Evolutionary conservation across 1,284 basidiomycete genomes (phyloP), one percentile per base, ranked within the genome.

Genomic region (Hemileia vastatrix): DNA sequence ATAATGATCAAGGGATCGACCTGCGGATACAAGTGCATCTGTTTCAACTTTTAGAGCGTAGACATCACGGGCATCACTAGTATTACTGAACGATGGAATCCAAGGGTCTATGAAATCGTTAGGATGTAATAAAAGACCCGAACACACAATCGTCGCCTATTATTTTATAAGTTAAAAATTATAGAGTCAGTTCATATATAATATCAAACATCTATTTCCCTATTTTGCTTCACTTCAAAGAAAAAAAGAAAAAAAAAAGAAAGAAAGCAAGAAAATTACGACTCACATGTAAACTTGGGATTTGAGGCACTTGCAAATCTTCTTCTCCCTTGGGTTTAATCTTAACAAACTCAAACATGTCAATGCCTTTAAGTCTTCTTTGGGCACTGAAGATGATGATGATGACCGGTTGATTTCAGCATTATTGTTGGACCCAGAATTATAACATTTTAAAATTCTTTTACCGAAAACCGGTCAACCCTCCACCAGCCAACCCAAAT

Each of bases 311-410:
- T 15, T 63, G 45, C 5, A 13, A n/a, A 55, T 63, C 53, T 1
- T 47, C 6, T 40, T 51, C 54, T n/a, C 33, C 78, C 4, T 69
- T 77, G 18, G 79, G 71, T 63, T 78, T 76, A 56, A 78, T 69
- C 53, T 75, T 71, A 45, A 79, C 76, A 64, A 81, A 81, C 19
- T 76, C 72, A 67, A 81, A 80, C 58, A 79, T 76, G 24, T 79
- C 78, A 3, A 82, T 78, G 6, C 80, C 81, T 58, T 76, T 77
- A 77, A 80, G 79, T 54, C 80, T 72, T 53, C 78, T 76, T n/a
- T 79, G 71, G 0, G 81, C 80, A 18, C 81, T 69, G 51, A 76
- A 74, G 0, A 64, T 50, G 4, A 32, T 2, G 1, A 15, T 13
- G 24, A 19, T n/a, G 47, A 40, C 27, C 19, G 21, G 3, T 15